Conservation (phyloP, 208 protist genomes). For the Leishmania tarentolae region DNA sequence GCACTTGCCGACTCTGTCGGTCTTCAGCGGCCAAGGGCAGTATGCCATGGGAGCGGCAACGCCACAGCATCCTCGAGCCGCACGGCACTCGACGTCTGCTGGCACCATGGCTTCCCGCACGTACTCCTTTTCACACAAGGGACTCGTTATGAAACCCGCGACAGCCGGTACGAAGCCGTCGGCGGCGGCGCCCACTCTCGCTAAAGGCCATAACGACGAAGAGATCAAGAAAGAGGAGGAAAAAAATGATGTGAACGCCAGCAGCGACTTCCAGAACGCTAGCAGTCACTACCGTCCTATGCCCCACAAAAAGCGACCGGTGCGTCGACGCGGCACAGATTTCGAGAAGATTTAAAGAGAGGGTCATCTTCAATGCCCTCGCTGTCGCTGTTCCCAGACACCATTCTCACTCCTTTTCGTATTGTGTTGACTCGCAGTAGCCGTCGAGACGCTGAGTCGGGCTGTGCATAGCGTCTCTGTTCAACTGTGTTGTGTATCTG, state of each 20-base stretch:
- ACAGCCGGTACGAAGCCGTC: neutral
- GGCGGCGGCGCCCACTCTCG: neutral
- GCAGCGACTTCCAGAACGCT: neutral
- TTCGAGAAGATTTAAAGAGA: slow-evolving; percentile 13
- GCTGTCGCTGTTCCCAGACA: neutral
- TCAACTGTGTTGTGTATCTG: neutral
- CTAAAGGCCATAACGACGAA: neutral
- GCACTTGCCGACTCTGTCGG: neutral
- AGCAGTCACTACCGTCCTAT: slow-evolving; percentile 6
- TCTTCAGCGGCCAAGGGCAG: neutral
- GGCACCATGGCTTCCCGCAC: neutral
- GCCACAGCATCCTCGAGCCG: neutral
- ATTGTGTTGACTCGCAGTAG: neutral
- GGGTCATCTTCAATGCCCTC: neutral
- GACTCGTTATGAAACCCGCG: neutral
- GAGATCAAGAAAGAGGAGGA: neutral
- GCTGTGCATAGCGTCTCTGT: neutral
- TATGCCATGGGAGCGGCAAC: neutral
- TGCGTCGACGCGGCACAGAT: slow-evolving; percentile 25
- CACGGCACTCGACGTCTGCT: neutral
- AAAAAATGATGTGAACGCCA: neutral
- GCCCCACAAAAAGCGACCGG: slow-evolving; percentile 15
- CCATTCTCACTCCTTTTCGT: neutral
- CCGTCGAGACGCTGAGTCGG: neutral
- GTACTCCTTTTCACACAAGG: neutral